These are phyloP conservation scores for Beauveria sp. DNA, from an alignment of 2,329 filamentous ascomycete species.

Conservation along the genomic window DNA sequence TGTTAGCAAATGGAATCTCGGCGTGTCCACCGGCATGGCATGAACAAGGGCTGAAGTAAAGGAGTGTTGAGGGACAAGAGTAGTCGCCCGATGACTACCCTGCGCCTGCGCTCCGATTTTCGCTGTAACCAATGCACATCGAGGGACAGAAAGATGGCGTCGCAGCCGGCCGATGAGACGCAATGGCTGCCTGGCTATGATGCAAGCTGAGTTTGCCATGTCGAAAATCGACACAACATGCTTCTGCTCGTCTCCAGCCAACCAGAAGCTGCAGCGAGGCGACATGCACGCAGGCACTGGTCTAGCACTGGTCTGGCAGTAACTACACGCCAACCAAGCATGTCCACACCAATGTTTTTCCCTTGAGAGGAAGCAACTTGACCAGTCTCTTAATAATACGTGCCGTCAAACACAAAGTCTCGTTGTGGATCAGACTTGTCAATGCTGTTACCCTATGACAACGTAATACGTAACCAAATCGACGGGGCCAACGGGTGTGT, in stretches of 20 bases:
- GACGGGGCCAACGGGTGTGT: slow-evolving; percentile 6
- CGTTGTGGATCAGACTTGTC: slow-evolving; percentile 1
- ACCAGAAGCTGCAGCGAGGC: background rate
- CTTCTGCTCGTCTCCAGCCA: background rate
- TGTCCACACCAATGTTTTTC: background rate
- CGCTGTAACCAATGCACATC: background rate
- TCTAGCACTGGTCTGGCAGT: no score
- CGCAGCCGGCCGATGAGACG: slow-evolving; percentile 3
- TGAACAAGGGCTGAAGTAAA: background rate
- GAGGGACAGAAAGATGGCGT: background rate
- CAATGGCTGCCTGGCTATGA: background rate
- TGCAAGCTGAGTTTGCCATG: background rate
- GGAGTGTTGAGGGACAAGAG: background rate
- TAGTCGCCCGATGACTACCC: background rate
- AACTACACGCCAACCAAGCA: background rate
- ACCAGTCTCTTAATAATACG: no score
- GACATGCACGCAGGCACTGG: slow-evolving; percentile 2
- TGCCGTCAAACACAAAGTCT: background rate
- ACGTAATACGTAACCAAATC: slow-evolving; percentile 19
- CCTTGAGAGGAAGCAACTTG: no score
- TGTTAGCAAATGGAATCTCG: background rate
- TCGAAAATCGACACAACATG: background rate
- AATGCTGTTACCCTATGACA: slow-evolving; percentile 22
- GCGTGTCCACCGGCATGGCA: background rate
- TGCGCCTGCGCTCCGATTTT: background rate